A percentile compares a stretch with the other conserved stretches of the same genome.
Evolutionary conservation across 2,329 filamentous ascomycete genomes (phyloP).

Genomic region (Cytospora paraplurivora): DNA sequence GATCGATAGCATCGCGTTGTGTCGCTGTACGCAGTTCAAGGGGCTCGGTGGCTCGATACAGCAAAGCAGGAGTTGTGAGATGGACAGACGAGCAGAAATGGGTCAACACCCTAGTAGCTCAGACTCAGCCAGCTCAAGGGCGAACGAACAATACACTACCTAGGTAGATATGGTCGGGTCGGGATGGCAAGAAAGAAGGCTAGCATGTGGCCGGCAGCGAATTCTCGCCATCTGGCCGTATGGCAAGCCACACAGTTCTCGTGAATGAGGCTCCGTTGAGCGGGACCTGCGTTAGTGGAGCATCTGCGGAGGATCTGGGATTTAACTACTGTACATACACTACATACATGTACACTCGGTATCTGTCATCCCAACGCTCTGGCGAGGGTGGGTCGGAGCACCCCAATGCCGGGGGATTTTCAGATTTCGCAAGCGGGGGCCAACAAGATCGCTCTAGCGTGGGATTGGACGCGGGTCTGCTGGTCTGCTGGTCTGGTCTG

Average conservation of each 20-base stretch:
- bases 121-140: background rate
- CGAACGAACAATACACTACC: too few relatives aligned
- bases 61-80: background rate
- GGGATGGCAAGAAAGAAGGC: too few relatives aligned
- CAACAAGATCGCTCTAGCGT: background rate
- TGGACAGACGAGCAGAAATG: background rate
- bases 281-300: constrained; percentile 22
- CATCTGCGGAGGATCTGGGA: constrained; percentile 6
- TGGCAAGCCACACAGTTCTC: constrained; percentile 7
- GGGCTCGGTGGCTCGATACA: background rate
- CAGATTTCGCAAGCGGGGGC: too few relatives aligned
- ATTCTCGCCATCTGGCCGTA: background rate
- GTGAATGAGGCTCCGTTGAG: constrained; percentile 12
- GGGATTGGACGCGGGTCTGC: background rate
- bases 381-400: constrained; percentile 16
- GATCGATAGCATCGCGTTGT: background rate
- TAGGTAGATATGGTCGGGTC: too few relatives aligned
- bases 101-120: too few relatives aligned
- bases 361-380: background rate
- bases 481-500: background rate
- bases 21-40: background rate
- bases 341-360: background rate
- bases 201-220: background rate
- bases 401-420: constrained; percentile 13
- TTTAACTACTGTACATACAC: too few relatives aligned